Conservation (phyloP, 2,329 filamentous ascomycete species). For the Gyromitra esculenta region DNA sequence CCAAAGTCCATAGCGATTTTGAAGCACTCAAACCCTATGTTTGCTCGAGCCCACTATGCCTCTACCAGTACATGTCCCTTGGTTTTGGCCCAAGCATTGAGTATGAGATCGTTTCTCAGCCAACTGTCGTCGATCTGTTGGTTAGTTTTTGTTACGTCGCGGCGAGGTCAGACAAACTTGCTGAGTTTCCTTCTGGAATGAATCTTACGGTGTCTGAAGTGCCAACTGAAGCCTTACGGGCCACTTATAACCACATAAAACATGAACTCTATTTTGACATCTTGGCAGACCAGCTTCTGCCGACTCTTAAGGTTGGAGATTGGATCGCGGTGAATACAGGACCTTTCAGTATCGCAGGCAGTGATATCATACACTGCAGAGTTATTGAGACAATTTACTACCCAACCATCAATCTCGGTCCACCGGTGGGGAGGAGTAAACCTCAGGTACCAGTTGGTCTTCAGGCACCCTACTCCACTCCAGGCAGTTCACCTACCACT, state of each 20-base stretch:
- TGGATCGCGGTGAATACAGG: slow-evolving; percentile 64
- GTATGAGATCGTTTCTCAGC: slow-evolving; percentile 80
- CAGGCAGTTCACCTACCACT: slow-evolving; percentile 25
- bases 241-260: slow-evolving; percentile 60
- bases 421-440: slow-evolving; percentile 35
- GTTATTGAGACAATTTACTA: slow-evolving; percentile 63
- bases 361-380: slow-evolving; percentile 63
- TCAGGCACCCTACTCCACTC: slow-evolving; percentile 11
- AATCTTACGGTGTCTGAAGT: slow-evolving; percentile 65
- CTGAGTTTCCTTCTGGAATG: slow-evolving; percentile 69
- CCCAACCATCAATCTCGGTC: slow-evolving; percentile 62
- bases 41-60: slow-evolving; percentile 77
- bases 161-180: slow-evolving; percentile 62
- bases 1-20: slow-evolving; percentile 71
- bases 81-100: slow-evolving; percentile 87
- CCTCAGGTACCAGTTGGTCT: neutral
- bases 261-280: slow-evolving; percentile 63
- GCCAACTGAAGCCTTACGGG: slow-evolving; percentile 39
- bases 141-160: slow-evolving; percentile 81
- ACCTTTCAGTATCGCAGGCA: slow-evolving; percentile 22
- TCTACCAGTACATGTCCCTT: slow-evolving; percentile 88
- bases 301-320: slow-evolving; percentile 63
- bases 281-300: slow-evolving; percentile 26
- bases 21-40: slow-evolving; percentile 81
- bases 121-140: slow-evolving; percentile 84